These are phyloP conservation scores for Aspergillus arachidicola DNA, from an alignment of 2,329 filamentous ascomycete genomes.

Conservation along the genomic window DNA sequence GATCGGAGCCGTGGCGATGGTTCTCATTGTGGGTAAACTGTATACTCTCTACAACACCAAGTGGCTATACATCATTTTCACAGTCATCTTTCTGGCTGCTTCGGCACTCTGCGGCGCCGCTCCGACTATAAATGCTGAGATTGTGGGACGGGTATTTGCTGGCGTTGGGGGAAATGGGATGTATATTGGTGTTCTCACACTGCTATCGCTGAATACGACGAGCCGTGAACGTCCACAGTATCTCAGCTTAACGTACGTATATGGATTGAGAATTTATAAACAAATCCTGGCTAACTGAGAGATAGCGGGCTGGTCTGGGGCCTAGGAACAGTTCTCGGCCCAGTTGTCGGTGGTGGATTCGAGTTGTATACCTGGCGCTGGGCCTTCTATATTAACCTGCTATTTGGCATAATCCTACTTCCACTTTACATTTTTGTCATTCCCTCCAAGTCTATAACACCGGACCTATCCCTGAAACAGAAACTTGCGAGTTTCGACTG, in stretches of 20 bases:
- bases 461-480: conserved; percentile 19
- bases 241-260: conserved; percentile 26
- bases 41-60: conserved; percentile 50
- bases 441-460: conserved; percentile 28
- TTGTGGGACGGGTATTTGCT: conserved; percentile 40
- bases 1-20: conserved; percentile 45
- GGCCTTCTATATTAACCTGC: conserved; percentile 60
- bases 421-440: conserved; percentile 53
- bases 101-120: conserved; percentile 46
- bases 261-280: fast-evolving
- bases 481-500: conserved; percentile 47
- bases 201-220: neutral
- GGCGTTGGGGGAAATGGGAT: conserved; percentile 35
- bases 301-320: conserved; percentile 38
- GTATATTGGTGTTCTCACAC: conserved; percentile 37
- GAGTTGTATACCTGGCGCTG: conserved; percentile 31
- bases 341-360: conserved; percentile 20
- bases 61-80: conserved; percentile 35
- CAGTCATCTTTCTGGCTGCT: conserved; percentile 30
- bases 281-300: neutral
- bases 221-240: conserved; percentile 31
- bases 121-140: conserved; percentile 49
- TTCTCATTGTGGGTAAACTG: conserved; percentile 39
- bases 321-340: conserved; percentile 39
- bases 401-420: conserved; percentile 46